Evolutionary conservation across 352 stramenopile species (phyloP).

Genomic region (Plasmopara halstedii): DNA sequence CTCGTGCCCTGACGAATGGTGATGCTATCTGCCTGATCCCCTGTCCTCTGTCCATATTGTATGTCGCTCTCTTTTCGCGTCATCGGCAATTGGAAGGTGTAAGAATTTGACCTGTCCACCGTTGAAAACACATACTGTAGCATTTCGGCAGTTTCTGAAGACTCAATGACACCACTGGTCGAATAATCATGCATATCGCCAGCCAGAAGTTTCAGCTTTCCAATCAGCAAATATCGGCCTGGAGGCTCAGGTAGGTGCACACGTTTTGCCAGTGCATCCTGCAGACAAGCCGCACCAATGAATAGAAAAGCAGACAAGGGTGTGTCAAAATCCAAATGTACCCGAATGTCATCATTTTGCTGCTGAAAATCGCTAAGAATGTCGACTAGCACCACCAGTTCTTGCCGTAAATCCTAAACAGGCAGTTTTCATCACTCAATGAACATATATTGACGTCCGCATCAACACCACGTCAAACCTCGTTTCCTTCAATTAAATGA

Average conservation of each 20-base stretch:
- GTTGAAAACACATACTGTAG: slow-evolving; percentile 52
- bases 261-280: slow-evolving; percentile 55
- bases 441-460: not conserved
- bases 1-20: slow-evolving; percentile 42
- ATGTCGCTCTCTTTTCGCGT: slow-evolving; percentile 46
- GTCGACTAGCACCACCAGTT: slow-evolving; percentile 55
- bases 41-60: slow-evolving; percentile 7
- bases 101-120: slow-evolving; percentile 4
- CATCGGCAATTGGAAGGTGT: slow-evolving; percentile 12
- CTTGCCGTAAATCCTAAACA: slow-evolving; percentile 39
- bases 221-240: slow-evolving; percentile 51
- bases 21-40: slow-evolving; percentile 9
- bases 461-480: slow-evolving; percentile 17
- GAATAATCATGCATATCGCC: slow-evolving; percentile 30
- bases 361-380: slow-evolving; percentile 77
- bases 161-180: slow-evolving; percentile 11
- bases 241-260: slow-evolving; percentile 50
- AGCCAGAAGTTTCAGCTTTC: slow-evolving; percentile 66
- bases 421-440: not conserved
- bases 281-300: too few relatives aligned
- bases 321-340: slow-evolving; percentile 11
- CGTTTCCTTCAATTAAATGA: slow-evolving; percentile 59
- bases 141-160: slow-evolving; percentile 46
- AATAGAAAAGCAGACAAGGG: too few relatives aligned
- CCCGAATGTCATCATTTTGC: slow-evolving; percentile 68